phyloP scores from a whole-genome alignment of 2,329 filamentous ascomycete genomes.

The Trichoderma harzianum region DNA sequence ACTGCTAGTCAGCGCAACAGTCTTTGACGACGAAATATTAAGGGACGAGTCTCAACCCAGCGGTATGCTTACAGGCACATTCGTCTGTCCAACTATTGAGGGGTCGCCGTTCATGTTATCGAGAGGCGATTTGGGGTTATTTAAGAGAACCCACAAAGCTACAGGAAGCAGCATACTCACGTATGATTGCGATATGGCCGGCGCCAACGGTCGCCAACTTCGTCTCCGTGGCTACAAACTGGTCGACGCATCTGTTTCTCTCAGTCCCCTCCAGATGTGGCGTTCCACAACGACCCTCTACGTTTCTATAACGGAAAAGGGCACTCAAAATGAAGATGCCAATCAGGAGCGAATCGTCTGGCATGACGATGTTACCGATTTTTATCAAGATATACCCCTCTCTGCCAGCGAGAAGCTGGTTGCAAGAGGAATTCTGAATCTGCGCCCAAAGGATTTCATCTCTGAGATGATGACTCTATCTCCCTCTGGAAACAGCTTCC shows the following conservation, averaged over 20 bases:
- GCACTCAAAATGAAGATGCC: not conserved
- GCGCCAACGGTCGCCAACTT: conserved; percentile 48
- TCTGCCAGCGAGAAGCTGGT: conserved; percentile 26
- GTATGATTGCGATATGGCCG: conserved; percentile 60
- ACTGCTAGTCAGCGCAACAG: conserved; percentile 57
- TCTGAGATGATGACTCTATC: conserved; percentile 53
- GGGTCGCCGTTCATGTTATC: conserved; percentile 61
- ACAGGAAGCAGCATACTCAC: conserved; percentile 57
- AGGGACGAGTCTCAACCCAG: not conserved
- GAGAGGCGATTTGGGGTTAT: conserved; percentile 55
- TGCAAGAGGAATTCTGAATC: conserved; percentile 56
- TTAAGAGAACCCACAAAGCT: conserved; percentile 49
- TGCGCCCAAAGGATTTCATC: conserved; percentile 50
- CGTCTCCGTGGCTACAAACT: conserved; percentile 62
- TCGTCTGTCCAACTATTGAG: conserved; percentile 35
- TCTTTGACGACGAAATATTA: conserved; percentile 39
- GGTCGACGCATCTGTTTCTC: conserved; percentile 57
- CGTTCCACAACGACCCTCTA: conserved; percentile 60
- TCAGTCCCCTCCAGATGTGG: conserved; percentile 57
- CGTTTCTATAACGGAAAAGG: conserved; percentile 56
- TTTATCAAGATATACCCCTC: not conserved
- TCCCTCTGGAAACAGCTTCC: conserved; percentile 45
- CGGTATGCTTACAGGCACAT: conserved; percentile 54
- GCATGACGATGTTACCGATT: not conserved
- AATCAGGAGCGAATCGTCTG: not conserved